A percentile compares a stretch with the other conserved stretches of the same genome.
These are phyloP conservation scores for Aristolochia californica DNA, from an alignment of 164 flowering plant species.

Conservation along the genomic window DNA sequence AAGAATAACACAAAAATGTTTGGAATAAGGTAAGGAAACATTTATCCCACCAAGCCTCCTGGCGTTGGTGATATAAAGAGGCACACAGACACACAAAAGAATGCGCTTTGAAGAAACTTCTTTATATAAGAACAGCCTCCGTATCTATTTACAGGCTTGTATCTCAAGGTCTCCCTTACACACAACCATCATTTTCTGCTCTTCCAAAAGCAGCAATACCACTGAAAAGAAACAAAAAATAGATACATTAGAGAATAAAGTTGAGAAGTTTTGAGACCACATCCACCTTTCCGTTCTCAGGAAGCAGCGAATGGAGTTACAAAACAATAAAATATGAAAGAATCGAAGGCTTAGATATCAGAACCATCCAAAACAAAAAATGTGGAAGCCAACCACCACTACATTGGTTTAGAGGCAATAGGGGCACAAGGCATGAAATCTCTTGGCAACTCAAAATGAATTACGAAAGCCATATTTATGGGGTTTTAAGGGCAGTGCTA, in stretches of 20 bases:
- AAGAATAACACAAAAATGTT: background rate
- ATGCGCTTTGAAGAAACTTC: background rate
- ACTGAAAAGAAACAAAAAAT: constrained; percentile 20
- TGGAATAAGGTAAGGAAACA: background rate
- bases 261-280: too few relatives aligned
- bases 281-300: too few relatives aligned
- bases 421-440: too few relatives aligned
- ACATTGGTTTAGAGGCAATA: too few relatives aligned
- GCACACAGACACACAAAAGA: background rate
- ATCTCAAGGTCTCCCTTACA: background rate
- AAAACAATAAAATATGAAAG: too few relatives aligned
- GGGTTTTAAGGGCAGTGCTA: too few relatives aligned
- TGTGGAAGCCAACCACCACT: background rate
- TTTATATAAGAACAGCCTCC: background rate
- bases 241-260: background rate
- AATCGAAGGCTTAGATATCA: background rate
- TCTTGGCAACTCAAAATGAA: too few relatives aligned
- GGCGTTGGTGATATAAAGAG: background rate
- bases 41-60: background rate
- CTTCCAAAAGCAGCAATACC: constrained; percentile 25
- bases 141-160: constrained; percentile 19
- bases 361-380: background rate
- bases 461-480: too few relatives aligned
- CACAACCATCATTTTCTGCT: constrained; percentile 23
- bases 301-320: too few relatives aligned